These are phyloP conservation scores for Suhomyces bribrorum DNA, from an alignment of 1,139 yeast species.

Conservation along the genomic window DNA sequence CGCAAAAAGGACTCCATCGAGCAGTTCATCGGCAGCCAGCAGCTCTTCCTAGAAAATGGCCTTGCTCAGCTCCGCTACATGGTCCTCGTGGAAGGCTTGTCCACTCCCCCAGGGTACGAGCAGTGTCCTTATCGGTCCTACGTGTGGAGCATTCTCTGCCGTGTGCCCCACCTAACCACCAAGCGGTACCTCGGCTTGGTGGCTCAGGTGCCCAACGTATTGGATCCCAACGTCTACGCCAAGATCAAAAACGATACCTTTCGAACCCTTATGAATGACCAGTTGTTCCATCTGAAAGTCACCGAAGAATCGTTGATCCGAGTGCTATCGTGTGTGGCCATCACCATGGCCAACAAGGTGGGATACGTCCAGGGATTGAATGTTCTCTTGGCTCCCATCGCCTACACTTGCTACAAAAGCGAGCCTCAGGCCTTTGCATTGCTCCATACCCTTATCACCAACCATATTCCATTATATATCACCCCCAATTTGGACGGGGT, in stretches of 20 bases:
- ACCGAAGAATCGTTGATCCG: slow-evolving; percentile 68
- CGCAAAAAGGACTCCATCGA: slow-evolving; percentile 67
- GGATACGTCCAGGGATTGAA: slow-evolving; percentile 91
- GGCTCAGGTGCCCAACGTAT: slow-evolving; percentile 53
- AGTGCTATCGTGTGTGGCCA: slow-evolving; percentile 72
- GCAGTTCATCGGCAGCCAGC: slow-evolving; percentile 60
- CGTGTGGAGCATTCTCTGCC: slow-evolving; percentile 78
- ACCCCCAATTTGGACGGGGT: slow-evolving; percentile 81
- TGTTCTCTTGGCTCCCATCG: slow-evolving; percentile 81
- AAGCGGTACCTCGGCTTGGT: slow-evolving; percentile 58
- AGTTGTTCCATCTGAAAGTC: slow-evolving; percentile 63
- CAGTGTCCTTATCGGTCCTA: slow-evolving; percentile 69
- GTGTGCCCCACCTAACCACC: slow-evolving; percentile 61
- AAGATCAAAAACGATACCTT: slow-evolving; percentile 88
- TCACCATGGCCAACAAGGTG: slow-evolving; percentile 40
- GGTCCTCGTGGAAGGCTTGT: slow-evolving; percentile 77
- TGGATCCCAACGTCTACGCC: slow-evolving; percentile 48
- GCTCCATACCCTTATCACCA: slow-evolving; percentile 57
- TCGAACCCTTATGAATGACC: slow-evolving; percentile 79
- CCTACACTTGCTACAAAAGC: slow-evolving; percentile 66
- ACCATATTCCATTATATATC: slow-evolving; percentile 75
- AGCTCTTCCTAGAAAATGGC: slow-evolving; percentile 66
- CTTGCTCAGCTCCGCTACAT: slow-evolving; percentile 77
- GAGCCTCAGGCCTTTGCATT: slow-evolving; percentile 87
- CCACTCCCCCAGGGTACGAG: slow-evolving; percentile 49